A percentile compares a stretch with the other conserved stretches of the same genome.
Evolutionary conservation across 2,329 filamentous ascomycete species (phyloP).

Genomic region (Lachnellula suecica): DNA sequence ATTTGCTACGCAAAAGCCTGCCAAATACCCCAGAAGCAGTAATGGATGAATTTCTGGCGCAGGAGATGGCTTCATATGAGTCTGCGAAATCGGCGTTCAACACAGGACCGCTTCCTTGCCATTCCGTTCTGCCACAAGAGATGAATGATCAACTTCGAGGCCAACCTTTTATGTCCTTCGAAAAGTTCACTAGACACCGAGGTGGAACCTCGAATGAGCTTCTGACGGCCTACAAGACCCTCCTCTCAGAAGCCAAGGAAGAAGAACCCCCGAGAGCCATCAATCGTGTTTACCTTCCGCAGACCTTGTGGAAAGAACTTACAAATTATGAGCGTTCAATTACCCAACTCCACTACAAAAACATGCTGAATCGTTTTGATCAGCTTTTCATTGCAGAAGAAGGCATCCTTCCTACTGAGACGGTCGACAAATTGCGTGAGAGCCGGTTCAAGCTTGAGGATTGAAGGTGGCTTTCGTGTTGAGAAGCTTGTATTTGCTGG

Average conservation of each 20-base stretch:
- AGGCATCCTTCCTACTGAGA: slow-evolving; percentile 40
- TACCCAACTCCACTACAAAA: slow-evolving; percentile 36
- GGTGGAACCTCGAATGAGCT: too few species aligned
- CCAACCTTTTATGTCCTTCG: too few species aligned
- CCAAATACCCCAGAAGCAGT: slow-evolving; percentile 22
- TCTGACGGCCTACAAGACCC: too few species aligned
- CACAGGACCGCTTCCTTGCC: slow-evolving; percentile 1
- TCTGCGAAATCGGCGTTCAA: slow-evolving; percentile 34
- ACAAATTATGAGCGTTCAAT: slow-evolving; percentile 39
- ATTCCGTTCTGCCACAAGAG: slow-evolving; percentile 8
- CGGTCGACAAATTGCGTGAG: slow-evolving; percentile 38
- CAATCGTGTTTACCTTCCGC: too few species aligned
- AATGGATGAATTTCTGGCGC: slow-evolving; percentile 31
- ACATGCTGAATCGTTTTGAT: slow-evolving; percentile 40
- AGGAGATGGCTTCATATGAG: slow-evolving; percentile 36
- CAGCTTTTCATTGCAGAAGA: slow-evolving; percentile 39
- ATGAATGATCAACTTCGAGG: background rate
- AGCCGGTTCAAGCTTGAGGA: slow-evolving; percentile 39
- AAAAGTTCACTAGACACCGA: too few species aligned
- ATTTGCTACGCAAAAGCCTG: slow-evolving; percentile 26
- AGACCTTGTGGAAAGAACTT: background rate
- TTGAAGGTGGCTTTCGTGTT: slow-evolving; percentile 24
- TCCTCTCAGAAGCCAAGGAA: too few species aligned
- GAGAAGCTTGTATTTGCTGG: too few species aligned
- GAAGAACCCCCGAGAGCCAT: too few species aligned